A percentile compares a stretch with the other conserved stretches of the same genome.
Conservation (phyloP, 1,284 basidiomycete species). For the Rhizopogon hawkerae region DNA sequence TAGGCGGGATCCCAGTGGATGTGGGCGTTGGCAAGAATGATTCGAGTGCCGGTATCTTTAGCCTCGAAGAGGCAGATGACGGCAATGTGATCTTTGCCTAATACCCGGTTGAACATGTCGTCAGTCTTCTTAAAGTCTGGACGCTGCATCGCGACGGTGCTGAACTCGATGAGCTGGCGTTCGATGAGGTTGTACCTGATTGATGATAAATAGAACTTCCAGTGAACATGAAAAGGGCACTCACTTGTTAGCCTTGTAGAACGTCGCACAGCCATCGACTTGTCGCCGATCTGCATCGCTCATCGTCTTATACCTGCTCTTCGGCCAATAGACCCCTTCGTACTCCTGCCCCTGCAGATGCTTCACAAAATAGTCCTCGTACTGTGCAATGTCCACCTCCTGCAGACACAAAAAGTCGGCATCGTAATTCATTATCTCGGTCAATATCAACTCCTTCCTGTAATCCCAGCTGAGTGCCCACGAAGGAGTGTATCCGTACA, state of each 20-base stretch:
- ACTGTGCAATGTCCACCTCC: constrained; percentile 91
- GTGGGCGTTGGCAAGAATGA: constrained; percentile 89
- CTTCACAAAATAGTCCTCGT: constrained; percentile 87
- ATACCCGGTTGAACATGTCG: constrained; percentile 99
- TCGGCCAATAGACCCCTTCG: constrained; percentile 91
- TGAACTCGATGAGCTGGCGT: constrained; percentile 92
- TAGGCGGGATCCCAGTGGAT: constrained; percentile 92
- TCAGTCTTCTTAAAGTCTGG: constrained; percentile 97
- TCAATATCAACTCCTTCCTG: constrained; percentile 83
- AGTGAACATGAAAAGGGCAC: constrained; percentile 25
- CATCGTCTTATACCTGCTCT: constrained; percentile 93
- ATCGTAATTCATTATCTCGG: constrained; percentile 77
- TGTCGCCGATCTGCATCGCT: constrained; percentile 74
- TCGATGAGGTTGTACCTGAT: constrained; percentile 86
- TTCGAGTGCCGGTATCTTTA: constrained; percentile 75
- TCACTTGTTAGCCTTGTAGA: constrained; percentile 86
- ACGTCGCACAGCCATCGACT: constrained; percentile 97
- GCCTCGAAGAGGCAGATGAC: constrained; percentile 86
- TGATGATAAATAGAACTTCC: constrained; percentile 8
- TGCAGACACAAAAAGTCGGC: constrained; percentile 92
- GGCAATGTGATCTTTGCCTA: constrained; percentile 94
- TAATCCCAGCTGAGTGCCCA: constrained; percentile 97
- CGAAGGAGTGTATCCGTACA: constrained; percentile 95
- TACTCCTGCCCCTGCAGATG: constrained; percentile 76
- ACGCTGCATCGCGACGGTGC: constrained; percentile 86